Conservation (phyloP, 202 grass and related monocot species). For the Brachypodium distachyon region DNA sequence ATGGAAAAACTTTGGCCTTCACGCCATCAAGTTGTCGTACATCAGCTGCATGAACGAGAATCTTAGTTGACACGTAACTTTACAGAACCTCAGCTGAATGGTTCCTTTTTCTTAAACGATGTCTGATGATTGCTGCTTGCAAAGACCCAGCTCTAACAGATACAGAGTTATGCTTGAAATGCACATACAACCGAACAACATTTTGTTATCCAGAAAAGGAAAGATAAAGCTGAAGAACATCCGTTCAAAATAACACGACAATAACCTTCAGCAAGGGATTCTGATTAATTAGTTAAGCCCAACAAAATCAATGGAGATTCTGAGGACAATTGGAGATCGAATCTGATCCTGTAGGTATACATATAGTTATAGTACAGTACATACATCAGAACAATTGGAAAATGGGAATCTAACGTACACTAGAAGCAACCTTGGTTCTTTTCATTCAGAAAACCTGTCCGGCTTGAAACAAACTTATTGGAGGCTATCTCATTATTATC, state of each 20-base stretch:
- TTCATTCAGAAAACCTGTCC: too few species aligned
- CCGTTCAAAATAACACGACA: not conserved
- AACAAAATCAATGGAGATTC: not conserved
- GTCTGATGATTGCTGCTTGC: not conserved
- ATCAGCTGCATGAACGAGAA: too few species aligned
- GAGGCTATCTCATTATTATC: conserved; percentile 22
- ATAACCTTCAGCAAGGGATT: not conserved
- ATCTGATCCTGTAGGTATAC: not conserved
- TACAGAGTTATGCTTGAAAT: not conserved
- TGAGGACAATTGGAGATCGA: not conserved
- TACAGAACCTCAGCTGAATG: too few species aligned
- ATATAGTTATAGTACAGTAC: too few species aligned
- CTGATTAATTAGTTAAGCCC: not conserved
- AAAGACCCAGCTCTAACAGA: not conserved
- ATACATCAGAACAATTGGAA: conserved; percentile 5
- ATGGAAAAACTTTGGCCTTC: not conserved
- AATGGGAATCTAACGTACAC: not conserved
- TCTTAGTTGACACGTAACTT: too few species aligned
- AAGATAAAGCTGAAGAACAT: too few species aligned
- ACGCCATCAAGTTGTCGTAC: too few species aligned
- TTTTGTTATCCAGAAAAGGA: too few species aligned
- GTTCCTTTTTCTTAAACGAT: not conserved
- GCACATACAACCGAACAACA: not conserved
- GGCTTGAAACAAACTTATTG: conserved; percentile 11
- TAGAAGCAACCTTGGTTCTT: not conserved